A percentile compares a stretch with the other conserved stretches of the same genome.
Conservation (phyloP, 257 asterid species). For the Gentiana macrophylla region DNA sequence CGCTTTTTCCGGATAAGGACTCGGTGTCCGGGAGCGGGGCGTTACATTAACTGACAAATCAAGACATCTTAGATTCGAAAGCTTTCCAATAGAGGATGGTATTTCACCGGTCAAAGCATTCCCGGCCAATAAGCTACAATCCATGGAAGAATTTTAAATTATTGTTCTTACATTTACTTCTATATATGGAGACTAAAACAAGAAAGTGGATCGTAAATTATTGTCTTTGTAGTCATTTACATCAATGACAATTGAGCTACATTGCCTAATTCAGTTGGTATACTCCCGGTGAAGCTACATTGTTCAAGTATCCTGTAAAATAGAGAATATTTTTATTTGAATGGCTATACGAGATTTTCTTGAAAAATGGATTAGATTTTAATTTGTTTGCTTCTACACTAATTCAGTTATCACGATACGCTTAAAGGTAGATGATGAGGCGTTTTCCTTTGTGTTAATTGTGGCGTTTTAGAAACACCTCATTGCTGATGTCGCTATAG, state of each 20-base stretch:
- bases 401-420: too few relatives aligned
- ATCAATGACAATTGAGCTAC: constrained; percentile 66
- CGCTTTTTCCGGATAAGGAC: too few relatives aligned
- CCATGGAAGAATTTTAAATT: background rate
- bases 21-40: too few relatives aligned
- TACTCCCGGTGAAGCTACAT: constrained; percentile 64
- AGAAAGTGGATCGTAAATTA: too few relatives aligned
- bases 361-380: too few relatives aligned
- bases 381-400: too few relatives aligned
- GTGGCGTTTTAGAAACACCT: too few relatives aligned
- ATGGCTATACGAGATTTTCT: background rate
- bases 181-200: too few relatives aligned
- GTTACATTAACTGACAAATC: constrained; percentile 77
- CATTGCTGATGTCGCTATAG: too few relatives aligned
- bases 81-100: constrained; percentile 77
- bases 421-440: too few relatives aligned
- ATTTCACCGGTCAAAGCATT: constrained; percentile 81
- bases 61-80: constrained; percentile 78
- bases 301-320: constrained; percentile 75
- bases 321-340: background rate
- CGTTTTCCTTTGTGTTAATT: too few relatives aligned
- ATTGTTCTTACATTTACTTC: too few relatives aligned
- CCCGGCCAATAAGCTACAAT: constrained; percentile 66
- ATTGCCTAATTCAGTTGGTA: constrained; percentile 79
- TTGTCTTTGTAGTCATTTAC: constrained; percentile 28